These are phyloP conservation scores for Chlorella sp. DNA, from an alignment of 139 green algal genomes.

Conservation along the genomic window DNA sequence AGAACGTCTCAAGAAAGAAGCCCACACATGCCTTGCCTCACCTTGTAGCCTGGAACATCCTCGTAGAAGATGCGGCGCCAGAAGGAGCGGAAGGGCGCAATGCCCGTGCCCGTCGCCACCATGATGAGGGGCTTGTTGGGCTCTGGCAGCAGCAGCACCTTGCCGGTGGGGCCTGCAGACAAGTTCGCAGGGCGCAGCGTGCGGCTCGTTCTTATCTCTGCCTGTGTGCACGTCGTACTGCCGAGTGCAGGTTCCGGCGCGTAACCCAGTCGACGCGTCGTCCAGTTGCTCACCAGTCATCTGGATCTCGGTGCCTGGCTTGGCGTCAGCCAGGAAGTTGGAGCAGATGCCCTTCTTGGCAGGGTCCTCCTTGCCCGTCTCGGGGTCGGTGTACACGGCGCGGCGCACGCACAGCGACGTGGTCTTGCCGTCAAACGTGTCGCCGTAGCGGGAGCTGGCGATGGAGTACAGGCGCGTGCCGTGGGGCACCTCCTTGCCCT, in stretches of 20 bases:
- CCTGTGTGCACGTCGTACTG: neutral
- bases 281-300: slow-evolving; percentile 78
- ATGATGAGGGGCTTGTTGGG: slow-evolving; percentile 88
- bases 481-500: slow-evolving; percentile 93
- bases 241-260: neutral
- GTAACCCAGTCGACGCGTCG: neutral
- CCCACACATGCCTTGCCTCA: too few species aligned
- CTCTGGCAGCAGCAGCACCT: slow-evolving; percentile 95
- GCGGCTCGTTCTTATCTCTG: too few species aligned
- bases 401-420: slow-evolving; percentile 94
- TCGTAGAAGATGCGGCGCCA: slow-evolving; percentile 93
- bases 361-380: slow-evolving; percentile 87
- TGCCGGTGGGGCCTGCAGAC: slow-evolving; percentile 86
- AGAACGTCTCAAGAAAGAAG: too few species aligned
- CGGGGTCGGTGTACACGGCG: slow-evolving; percentile 82
- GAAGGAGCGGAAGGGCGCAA: slow-evolving; percentile 97
- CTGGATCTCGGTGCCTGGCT: slow-evolving; percentile 82
- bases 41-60: slow-evolving; percentile 91
- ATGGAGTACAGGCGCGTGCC: slow-evolving; percentile 98
- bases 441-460: slow-evolving; percentile 91
- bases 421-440: slow-evolving; percentile 93
- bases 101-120: slow-evolving; percentile 98
- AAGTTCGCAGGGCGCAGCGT: neutral
- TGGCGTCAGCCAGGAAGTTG: slow-evolving; percentile 98
- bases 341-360: slow-evolving; percentile 98